Evolutionary conservation across 805 yeast species (phyloP), one percentile per base, ranked within the genome.

Genomic region (Naumovozyma dairenensis): DNA sequence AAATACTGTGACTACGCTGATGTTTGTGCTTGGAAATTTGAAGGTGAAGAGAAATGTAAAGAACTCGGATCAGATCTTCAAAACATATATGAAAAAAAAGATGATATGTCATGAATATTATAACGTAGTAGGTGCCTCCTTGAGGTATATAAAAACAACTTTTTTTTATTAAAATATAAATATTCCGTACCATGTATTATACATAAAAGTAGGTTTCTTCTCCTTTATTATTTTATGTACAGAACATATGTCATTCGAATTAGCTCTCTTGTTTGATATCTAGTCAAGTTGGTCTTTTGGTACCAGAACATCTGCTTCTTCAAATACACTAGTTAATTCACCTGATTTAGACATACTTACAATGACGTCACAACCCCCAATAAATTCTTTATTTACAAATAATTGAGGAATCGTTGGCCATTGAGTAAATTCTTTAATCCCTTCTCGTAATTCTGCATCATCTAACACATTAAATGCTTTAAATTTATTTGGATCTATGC

Each of bases 331-430:
- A 14, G 86, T 76, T 35, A 92, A 72, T 53, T 89, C 96, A n/a
- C 98, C 98, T 34, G 66, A 56, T 49, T 80, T 81, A 25, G 93
- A 83, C 97, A 92, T 87, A 36, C 82, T 75, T 55, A 80, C 83
- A 34, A 92, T 69, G 43, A 92, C 87, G 60, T 92, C 99, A 62
- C 96, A 92, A 4, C 99, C 99, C 28, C 99, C 99, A 34, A 92
- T 71, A 55, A 92, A 92, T 56, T 92, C 98, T 45, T 78, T 77
- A 47, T 79, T 72, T 10, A 92, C 85, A 54, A 87, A 92, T 28
- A 92, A 70, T 61, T 92, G 99, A 10, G 99, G 99, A 39, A 92
- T 86, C 1, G 99, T 92, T 36, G 99, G 99, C 99, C 99, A 92
- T 44, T 82, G 79, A 46, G 89, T 77, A 61, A 74, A 92, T 57